These are phyloP conservation scores for Rhododendron simsii DNA, from an alignment of 148 eudicot species.

Conservation along the genomic window DNA sequence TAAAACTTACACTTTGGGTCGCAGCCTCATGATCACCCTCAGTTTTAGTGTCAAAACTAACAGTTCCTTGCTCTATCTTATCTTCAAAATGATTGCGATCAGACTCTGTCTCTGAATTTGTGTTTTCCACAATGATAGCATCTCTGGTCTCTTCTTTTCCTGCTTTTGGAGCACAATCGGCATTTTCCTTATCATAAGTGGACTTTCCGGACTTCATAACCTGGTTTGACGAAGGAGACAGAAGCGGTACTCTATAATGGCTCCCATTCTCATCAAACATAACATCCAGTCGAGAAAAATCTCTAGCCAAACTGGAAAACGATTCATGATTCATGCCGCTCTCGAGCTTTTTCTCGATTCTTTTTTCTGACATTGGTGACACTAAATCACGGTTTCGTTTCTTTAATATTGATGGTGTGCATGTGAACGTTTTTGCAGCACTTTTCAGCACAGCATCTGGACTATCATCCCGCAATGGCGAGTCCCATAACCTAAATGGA, in stretches of 20 bases:
- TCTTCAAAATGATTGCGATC: constrained; percentile 10
- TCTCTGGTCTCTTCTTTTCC: constrained; percentile 20
- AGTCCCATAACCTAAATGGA: constrained; percentile 83
- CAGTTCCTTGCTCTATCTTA: constrained; percentile 22
- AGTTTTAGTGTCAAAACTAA: constrained; percentile 18
- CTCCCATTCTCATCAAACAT: constrained; percentile 44
- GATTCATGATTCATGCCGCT: constrained; percentile 38
- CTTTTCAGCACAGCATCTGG: constrained; percentile 77
- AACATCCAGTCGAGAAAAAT: constrained; percentile 67
- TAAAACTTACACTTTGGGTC: constrained; percentile 38
- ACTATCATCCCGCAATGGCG: constrained; percentile 60
- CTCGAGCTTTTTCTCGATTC: constrained; percentile 63
- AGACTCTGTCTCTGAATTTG: constrained; percentile 18
- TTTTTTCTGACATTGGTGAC: constrained; percentile 89
- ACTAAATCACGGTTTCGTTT: constrained; percentile 78
- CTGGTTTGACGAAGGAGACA: constrained; percentile 29
- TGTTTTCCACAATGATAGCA: constrained; percentile 8
- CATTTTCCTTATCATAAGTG: constrained; percentile 61
- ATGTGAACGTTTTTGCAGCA: constrained; percentile 76
- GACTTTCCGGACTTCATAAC: constrained; percentile 12
- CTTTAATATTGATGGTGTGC: constrained; percentile 88
- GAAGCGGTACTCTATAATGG: constrained; percentile 12
- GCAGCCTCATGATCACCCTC: constrained; percentile 21
- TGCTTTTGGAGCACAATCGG: constrained; percentile 25
- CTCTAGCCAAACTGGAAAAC: constrained; percentile 51